Percentiles rank a stretch among this genome's conserved stretches.
These are phyloP conservation scores for Paulownia fortunei DNA, from an alignment of 257 asterid genomes.

Conservation along the genomic window DNA sequence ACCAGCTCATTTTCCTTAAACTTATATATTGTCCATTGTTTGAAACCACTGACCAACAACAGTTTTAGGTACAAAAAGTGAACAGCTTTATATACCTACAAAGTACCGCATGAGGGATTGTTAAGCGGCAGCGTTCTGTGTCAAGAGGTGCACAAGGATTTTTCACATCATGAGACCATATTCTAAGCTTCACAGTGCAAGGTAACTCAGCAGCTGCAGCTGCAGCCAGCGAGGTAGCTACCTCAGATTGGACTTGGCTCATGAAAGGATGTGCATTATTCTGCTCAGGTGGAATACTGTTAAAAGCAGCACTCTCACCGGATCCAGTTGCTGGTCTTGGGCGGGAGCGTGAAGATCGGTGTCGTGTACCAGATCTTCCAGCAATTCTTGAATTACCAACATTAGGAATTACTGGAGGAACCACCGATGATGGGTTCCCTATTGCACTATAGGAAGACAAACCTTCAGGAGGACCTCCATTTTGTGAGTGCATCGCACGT, in stretches of 20 bases:
- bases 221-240: constrained; percentile 84
- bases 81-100: constrained; percentile 71
- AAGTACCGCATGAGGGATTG: constrained; percentile 93
- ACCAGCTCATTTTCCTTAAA: too few relatives aligned
- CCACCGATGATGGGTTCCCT: constrained; percentile 53
- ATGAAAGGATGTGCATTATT: constrained; percentile 59
- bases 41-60: constrained; percentile 20
- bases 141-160: constrained; percentile 79
- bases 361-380: constrained; percentile 77
- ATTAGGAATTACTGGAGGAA: constrained; percentile 50
- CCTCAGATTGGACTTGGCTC: constrained; percentile 82
- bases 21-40: constrained; percentile 8
- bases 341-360: constrained; percentile 67
- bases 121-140: constrained; percentile 71
- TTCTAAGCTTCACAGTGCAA: constrained; percentile 94
- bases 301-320: constrained; percentile 52
- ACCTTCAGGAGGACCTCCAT: constrained; percentile 52
- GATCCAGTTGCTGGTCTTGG: constrained; percentile 50
- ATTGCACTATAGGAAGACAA: constrained; percentile 45
- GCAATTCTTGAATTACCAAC: constrained; percentile 53
- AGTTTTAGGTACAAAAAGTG: not conserved
- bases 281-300: constrained; percentile 53
- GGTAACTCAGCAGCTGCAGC: constrained; percentile 97
- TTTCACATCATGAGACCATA: constrained; percentile 89
- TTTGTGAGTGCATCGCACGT: constrained; percentile 60